phyloP scores from a whole-genome alignment of 2,329 filamentous ascomycete genomes.

The Aspergillus latus region DNA sequence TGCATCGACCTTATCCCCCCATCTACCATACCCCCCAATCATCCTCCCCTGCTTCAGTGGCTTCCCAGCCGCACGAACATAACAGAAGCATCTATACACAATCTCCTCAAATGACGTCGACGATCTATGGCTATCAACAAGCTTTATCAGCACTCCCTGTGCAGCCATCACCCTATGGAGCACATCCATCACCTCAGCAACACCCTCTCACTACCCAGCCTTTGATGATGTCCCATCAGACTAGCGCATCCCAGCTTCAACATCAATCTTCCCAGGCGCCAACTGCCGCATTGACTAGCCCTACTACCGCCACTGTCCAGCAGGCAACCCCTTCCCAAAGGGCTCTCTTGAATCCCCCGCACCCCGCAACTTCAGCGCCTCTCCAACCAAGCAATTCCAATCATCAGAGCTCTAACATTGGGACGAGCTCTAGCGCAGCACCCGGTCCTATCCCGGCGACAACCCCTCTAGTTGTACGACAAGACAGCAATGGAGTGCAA shows the following conservation, averaged over 20 bases:
- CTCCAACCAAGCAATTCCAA: constrained; percentile 35
- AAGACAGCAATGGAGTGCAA: constrained; percentile 94
- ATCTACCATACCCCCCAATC: constrained; percentile 96
- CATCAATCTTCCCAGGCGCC: constrained; percentile 45
- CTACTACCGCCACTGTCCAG: constrained; percentile 48
- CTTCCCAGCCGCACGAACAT: constrained; percentile 87
- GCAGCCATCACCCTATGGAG: constrained; percentile 58
- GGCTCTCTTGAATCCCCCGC: constrained; percentile 37
- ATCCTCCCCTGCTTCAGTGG: constrained; percentile 89
- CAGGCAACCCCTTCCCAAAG: constrained; percentile 38
- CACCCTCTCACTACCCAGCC: constrained; percentile 58
- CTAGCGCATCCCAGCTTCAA: constrained; percentile 40
- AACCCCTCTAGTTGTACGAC: constrained; percentile 87
- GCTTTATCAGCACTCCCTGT: constrained; percentile 54
- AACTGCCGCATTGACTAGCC: constrained; percentile 64
- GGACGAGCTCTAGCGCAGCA: constrained; percentile 83
- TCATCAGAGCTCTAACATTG: constrained; percentile 45
- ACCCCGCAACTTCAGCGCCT: constrained; percentile 56
- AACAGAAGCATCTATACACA: constrained; percentile 78
- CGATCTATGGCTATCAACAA: constrained; percentile 73
- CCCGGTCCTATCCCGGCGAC: constrained; percentile 96
- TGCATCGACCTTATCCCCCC: constrained; percentile 75
- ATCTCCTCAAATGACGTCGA: constrained; percentile 75
- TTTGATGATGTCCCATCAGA: constrained; percentile 53
- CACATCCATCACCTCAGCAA: constrained; percentile 54